Percentiles rank a stretch among this genome's conserved stretches.
phyloP scores from a whole-genome alignment of 495 filamentous ascomycete genomes.

The Chaetomium tenue region DNA sequence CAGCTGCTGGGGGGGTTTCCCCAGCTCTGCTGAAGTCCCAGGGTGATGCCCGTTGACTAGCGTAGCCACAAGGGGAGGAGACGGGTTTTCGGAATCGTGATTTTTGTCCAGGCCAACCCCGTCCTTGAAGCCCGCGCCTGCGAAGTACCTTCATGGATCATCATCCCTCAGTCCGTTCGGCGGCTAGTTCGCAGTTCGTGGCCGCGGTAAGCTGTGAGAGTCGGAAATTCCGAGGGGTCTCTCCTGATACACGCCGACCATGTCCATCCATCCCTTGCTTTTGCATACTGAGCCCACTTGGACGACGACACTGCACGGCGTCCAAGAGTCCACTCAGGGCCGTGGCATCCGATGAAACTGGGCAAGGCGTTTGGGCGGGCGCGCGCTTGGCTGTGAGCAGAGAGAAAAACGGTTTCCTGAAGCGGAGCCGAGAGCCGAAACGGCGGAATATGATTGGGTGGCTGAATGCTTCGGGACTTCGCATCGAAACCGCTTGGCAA shows the following conservation, averaged over 20 bases:
- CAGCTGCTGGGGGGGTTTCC: background rate
- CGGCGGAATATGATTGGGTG: conserved; percentile 26
- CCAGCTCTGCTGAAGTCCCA: background rate
- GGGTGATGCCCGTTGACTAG: background rate
- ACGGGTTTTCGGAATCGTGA: background rate
- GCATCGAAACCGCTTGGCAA: conserved; percentile 27
- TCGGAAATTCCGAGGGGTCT: background rate
- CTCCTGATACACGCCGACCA: conserved; percentile 4
- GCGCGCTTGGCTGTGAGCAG: conserved; percentile 11
- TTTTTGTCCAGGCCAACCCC: background rate
- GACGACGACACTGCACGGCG: background rate
- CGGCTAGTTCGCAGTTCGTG: background rate
- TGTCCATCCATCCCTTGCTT: conserved; percentile 14
- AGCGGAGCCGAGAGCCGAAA: conserved; percentile 21
- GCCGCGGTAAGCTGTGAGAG: background rate
- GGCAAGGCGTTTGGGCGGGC: conserved; percentile 12
- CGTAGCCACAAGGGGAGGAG: background rate
- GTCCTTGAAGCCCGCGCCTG: background rate
- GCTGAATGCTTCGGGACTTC: conserved; percentile 28
- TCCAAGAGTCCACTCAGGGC: background rate
- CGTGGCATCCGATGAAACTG: background rate
- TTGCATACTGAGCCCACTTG: conserved; percentile 17
- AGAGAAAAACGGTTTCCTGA: conserved; percentile 29
- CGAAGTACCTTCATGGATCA: background rate
- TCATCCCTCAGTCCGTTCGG: background rate